Base-by-base conservation (phyloP, 371 early-diverging fungal genomes). In the Zychaea mexicana region DNA sequence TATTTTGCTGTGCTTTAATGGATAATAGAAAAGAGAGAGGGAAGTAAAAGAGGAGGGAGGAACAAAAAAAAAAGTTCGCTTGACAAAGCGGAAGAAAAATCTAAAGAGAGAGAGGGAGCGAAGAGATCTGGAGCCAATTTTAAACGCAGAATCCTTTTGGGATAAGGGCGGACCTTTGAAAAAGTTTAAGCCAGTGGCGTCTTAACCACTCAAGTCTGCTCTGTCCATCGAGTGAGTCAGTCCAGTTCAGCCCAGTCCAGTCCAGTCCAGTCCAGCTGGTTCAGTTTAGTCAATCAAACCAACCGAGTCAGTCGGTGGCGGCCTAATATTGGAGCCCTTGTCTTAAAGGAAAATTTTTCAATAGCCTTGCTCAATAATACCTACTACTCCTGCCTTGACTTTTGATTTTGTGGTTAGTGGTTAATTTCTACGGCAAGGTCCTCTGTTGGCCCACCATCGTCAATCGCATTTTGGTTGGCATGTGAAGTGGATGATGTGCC, bases 401-500 rank as follows among this genome's bases (percentile, higher is more conserved):
- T 36, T 36, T 36, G 36, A 36, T 42, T 15, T 12, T 5, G 4
- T 42, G 15, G 42, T 2, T 42, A 8, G 33, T 8, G 33, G 12
- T 33, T 33, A 5, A 33, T 33, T 33, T 33, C 33, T 33, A n/a
- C n/a, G n/a, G n/a, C n/a, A n/a, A n/a, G n/a, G n/a, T n/a, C n/a
- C n/a, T n/a, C n/a, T n/a, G n/a, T n/a, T n/a, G n/a, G n/a, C n/a
- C n/a, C n/a, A n/a, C n/a, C n/a, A n/a, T n/a, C n/a, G n/a, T n/a
- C 38, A 36, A 36, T 36, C 38, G n/a, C n/a, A n/a, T n/a, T n/a
- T 12, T 12, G n/a, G 49, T 49, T 49, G 6, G 26, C 49, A 49
- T 49, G 49, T 49, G 49, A 49, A 24, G 24, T 24, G 49, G 13
- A 49, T 49, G 49, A 49, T 49, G 49, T 49, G 49, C 49, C 10